Percentiles rank a stretch among this genome's conserved stretches.
Conservation (phyloP, 169 alveolate species). For the Ichthyophthirius multifiliis region DNA sequence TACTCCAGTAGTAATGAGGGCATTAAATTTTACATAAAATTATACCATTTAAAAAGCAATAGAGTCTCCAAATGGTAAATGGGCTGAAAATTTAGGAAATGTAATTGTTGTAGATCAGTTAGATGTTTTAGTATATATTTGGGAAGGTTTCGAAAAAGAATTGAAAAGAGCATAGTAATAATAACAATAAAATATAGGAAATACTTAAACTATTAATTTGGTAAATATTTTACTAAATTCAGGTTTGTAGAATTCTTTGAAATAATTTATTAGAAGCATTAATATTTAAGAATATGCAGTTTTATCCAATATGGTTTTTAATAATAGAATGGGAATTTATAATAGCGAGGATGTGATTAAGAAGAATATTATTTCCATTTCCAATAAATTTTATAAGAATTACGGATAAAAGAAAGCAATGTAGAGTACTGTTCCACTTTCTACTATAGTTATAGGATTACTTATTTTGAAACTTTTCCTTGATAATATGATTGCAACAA, state of each 20-base stretch:
- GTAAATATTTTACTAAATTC: no score
- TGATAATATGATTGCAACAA: constrained; percentile 64
- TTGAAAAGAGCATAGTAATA: not conserved
- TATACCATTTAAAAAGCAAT: constrained; percentile 57
- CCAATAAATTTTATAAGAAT: constrained; percentile 7
- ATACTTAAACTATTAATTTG: not conserved
- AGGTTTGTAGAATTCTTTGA: no score
- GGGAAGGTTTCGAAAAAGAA: no score
- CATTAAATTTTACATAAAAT: constrained; percentile 29
- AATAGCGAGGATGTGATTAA: constrained; percentile 4
- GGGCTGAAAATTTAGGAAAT: constrained; percentile 62
- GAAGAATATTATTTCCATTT: not conserved
- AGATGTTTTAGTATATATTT: constrained; percentile 3
- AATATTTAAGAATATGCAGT: constrained; percentile 29
- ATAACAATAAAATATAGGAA: not conserved
- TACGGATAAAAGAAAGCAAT: constrained; percentile 9
- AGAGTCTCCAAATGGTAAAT: constrained; percentile 70
- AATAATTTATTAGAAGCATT: not conserved
- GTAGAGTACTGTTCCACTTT: constrained; percentile 10
- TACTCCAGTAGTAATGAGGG: not conserved
- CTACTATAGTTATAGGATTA: constrained; percentile 1
- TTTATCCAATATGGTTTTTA: constrained; percentile 13
- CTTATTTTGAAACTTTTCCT: constrained; percentile 57
- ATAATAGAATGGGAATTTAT: constrained; percentile 26
- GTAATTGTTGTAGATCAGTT: constrained; percentile 60